Conservation (phyloP, 805 yeast genomes). For the Ogataea ganodermae region DNA sequence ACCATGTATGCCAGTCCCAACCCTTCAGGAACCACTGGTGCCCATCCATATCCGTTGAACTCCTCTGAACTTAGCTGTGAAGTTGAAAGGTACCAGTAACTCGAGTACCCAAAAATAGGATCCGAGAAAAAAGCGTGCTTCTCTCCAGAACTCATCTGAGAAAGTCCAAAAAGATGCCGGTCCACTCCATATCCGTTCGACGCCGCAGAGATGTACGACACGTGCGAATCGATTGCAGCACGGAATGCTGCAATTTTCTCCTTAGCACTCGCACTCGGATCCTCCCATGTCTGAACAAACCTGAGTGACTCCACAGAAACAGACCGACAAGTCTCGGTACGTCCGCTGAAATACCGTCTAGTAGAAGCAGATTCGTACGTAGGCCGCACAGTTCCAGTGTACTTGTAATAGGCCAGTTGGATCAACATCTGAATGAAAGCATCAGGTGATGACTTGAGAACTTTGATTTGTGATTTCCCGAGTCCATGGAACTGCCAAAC, state of each 20-base stretch:
- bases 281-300: constrained; percentile 76
- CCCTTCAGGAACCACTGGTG: constrained; percentile 93
- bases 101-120: constrained; percentile 72
- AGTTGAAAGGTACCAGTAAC: constrained; percentile 84
- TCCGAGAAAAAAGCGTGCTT: constrained; percentile 73
- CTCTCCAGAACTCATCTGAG: constrained; percentile 63
- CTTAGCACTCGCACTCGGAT: constrained; percentile 47
- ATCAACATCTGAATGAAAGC: constrained; percentile 88
- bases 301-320: constrained; percentile 70
- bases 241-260: constrained; percentile 70
- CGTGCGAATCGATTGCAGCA: constrained; percentile 73
- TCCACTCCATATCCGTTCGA: constrained; percentile 88
- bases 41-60: constrained; percentile 94
- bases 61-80: constrained; percentile 84
- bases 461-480: constrained; percentile 85
- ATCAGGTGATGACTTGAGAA: constrained; percentile 87
- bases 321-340: constrained; percentile 91
- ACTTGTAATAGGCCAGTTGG: constrained; percentile 87
- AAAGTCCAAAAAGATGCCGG: constrained; percentile 89
- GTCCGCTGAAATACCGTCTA: constrained; percentile 81
- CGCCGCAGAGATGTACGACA: constrained; percentile 71
- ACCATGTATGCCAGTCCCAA: constrained; percentile 93
- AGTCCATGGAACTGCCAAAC: constrained; percentile 80
- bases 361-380: constrained; percentile 97
- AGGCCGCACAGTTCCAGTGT: constrained; percentile 78